These are phyloP conservation scores for Rhinocladiella mackenziei DNA, from an alignment of 2,329 filamentous ascomycete species.

Conservation along the genomic window DNA sequence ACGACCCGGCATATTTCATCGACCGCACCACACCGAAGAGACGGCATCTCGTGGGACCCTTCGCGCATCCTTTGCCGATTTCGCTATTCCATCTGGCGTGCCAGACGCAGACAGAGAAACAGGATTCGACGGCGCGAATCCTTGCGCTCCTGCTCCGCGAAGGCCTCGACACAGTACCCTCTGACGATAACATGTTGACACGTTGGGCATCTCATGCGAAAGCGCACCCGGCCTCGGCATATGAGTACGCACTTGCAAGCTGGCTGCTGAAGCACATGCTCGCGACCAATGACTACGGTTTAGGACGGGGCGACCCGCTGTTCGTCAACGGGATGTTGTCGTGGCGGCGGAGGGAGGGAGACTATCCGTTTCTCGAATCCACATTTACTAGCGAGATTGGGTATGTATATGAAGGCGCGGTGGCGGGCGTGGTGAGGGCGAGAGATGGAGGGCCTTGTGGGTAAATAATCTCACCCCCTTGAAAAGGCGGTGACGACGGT, in stretches of 20 bases:
- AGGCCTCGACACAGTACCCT: conserved; percentile 14
- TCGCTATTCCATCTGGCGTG: conserved; percentile 23
- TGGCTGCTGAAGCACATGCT: conserved; percentile 23
- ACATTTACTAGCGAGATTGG: conserved; percentile 9
- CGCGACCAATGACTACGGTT: conserved; percentile 4
- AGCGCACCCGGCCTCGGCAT: neutral
- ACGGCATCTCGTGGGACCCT: neutral
- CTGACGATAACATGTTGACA: conserved; percentile 22
- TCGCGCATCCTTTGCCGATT: conserved; percentile 15
- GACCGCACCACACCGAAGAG: neutral
- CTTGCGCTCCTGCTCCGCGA: conserved; percentile 20
- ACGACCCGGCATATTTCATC: neutral
- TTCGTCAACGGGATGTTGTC: conserved; percentile 6
- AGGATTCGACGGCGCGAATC: conserved; percentile 1
- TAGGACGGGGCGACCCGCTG: neutral
- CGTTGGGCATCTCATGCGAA: conserved; percentile 20
- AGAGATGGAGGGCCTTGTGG: conserved; percentile 2
- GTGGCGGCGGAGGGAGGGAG: neutral
- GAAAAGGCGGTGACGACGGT: too few species aligned
- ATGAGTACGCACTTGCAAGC: conserved; percentile 9
- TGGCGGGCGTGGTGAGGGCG: neutral
- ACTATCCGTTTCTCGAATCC: conserved; percentile 1
- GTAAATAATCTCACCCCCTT: neutral
- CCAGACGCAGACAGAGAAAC: too few species aligned
- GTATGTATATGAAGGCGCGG: neutral